Base-by-base conservation (phyloP, 257 asterid genomes). In the Orobanche coerulescens region DNA sequence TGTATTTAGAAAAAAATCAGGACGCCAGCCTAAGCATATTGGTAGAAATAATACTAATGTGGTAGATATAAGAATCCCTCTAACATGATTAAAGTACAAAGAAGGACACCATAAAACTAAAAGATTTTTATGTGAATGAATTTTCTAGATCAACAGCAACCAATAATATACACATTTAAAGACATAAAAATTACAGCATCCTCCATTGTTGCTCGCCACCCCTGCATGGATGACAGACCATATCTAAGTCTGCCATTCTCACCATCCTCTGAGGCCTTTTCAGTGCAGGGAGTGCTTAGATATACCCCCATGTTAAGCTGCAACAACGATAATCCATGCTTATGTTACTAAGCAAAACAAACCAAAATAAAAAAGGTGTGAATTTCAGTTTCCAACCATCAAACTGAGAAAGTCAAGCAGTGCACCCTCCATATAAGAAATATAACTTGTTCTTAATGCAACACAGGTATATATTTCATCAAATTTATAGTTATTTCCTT, bases 201-300 rank as follows among this genome's bases (percentile, higher is more conserved):
- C 80, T 91, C 97, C 95, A 91, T 91, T 51, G 86, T 67, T 62
- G 95, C 69, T 62, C 97, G 87, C 97, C 96, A 91, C 19, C 96
- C 97, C 78, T 91, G 97, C 96, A 91, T 91, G 51, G 94, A 85
- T 60, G 97, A 80, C 71, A 85, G 51, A 37, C 96, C 97, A 72
- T 78, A 91, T 53, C 81, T 85, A 65, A 91, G 86, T 76, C 66
- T 80, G 49, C 72, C 80, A 61, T 82, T 87, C 78, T 85, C 97
- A 60, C 96, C 94, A 69, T 87, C 95, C 70, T 81, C 85, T 1
- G 94, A 85, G 37, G 60, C 42, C 81, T 91, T 91, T 51, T 82
- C 96, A 28, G 89, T 87, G 71, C 69, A 83, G 61, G 97, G 97
- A 79, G 85, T 78, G 82, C 96, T 87, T 20, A 91, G 76, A 81